Evolutionary conservation across 352 stramenopile genomes (phyloP).

Genomic region (Salisapilia sapeloensis): DNA sequence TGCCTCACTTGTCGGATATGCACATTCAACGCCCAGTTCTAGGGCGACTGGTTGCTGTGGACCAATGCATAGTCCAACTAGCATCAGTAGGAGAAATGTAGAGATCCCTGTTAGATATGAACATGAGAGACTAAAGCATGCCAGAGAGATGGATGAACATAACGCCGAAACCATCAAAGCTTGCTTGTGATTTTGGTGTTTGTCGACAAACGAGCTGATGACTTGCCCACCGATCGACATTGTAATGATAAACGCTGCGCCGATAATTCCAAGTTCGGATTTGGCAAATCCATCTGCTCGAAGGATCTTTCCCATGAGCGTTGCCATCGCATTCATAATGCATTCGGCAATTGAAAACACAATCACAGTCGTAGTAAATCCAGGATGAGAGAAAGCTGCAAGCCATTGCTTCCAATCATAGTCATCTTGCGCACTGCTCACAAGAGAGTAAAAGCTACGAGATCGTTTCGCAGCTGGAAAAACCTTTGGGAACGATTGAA

Average conservation of each 20-base stretch:
- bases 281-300: conserved; percentile 41
- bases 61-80: conserved; percentile 29
- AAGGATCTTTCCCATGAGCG: conserved; percentile 52
- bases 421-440: conserved; percentile 40
- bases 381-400: conserved; percentile 33
- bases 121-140: conserved; percentile 27
- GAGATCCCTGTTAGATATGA: conserved; percentile 14
- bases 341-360: conserved; percentile 53
- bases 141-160: conserved; percentile 18
- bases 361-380: conserved; percentile 42
- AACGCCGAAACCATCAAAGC: conserved; percentile 36
- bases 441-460: conserved; percentile 17
- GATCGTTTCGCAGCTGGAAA: conserved; percentile 2
- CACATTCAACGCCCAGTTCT: conserved; percentile 52
- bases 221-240: conserved; percentile 47
- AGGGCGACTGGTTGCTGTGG: conserved; percentile 52
- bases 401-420: conserved; percentile 63
- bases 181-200: conserved; percentile 30
- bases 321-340: conserved; percentile 51
- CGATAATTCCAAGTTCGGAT: conserved; percentile 38
- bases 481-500: conserved; percentile 38
- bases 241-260: conserved; percentile 50
- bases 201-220: conserved; percentile 48
- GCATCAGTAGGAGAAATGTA: conserved; percentile 18
- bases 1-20: conserved; percentile 54